Percentiles rank a stretch among this genome's conserved stretches.
phyloP scores from a whole-genome alignment of 2,329 filamentous ascomycete genomes.

The Fusarium acutatum region DNA sequence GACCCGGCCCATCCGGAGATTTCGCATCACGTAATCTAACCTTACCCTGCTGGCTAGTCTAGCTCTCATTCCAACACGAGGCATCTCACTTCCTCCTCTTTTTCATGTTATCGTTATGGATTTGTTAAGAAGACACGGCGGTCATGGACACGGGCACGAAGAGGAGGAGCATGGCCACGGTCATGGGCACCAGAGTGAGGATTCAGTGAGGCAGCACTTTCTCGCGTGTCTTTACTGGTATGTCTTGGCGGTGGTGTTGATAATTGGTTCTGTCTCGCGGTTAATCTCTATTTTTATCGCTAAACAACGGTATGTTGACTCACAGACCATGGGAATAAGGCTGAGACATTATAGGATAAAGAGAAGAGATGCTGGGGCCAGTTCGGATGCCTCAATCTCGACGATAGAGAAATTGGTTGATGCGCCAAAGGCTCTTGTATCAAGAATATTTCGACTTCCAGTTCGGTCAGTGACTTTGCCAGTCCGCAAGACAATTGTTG shows the following conservation, averaged over 20 bases:
- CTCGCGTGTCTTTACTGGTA: constrained; percentile 40
- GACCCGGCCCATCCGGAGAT: constrained; percentile 13
- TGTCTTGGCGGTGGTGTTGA: constrained; percentile 24
- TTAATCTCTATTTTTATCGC: constrained; percentile 28
- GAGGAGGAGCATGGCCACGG: constrained; percentile 29
- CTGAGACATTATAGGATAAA: constrained; percentile 19
- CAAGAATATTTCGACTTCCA: constrained; percentile 11
- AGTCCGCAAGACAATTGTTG: constrained; percentile 18
- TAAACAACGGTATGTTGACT: constrained; percentile 33
- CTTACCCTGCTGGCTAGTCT: constrained; percentile 13
- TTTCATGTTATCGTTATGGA: constrained; percentile 14
- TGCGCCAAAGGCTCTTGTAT: constrained; percentile 10
- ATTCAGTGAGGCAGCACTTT: constrained; percentile 39
- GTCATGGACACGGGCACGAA: constrained; percentile 30
- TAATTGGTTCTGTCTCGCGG: constrained; percentile 25
- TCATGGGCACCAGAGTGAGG: constrained; percentile 36
- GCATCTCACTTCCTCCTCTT: neutral
- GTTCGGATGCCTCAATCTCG: constrained; percentile 20
- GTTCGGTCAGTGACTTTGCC: constrained; percentile 24
- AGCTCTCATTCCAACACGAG: constrained; percentile 11
- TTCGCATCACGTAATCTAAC: constrained; percentile 37
- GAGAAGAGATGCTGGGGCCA: constrained; percentile 20
- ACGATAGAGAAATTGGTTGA: constrained; percentile 27
- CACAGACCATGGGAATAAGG: neutral
- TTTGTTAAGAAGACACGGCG: constrained; percentile 33